Evolutionary conservation across 2,329 filamentous ascomycete species (phyloP), one percentile per base, ranked within the genome.

Genomic region (Colletotrichum plurivorum): DNA sequence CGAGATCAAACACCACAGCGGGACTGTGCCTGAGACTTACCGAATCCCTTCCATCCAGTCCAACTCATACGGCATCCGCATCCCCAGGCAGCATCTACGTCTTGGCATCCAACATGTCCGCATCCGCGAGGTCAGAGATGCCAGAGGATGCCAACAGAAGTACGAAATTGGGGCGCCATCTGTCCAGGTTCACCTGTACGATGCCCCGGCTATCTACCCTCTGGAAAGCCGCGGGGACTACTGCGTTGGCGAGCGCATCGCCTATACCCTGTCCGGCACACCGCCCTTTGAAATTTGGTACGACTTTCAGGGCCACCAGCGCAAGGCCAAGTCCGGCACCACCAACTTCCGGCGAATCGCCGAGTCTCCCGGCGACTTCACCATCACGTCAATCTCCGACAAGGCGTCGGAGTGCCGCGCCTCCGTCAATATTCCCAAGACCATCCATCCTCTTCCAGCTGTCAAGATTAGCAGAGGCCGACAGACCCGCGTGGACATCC

Each of bases 201-300:
- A 98, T 75, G 94, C 96, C 0, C 96, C 96, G 1, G 93, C 93
- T 7, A 97, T 98, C 74, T 93, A 95, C 67, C 90, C 95, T 3
- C 87, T 97, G 43, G 95, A 98, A 76, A 90, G 93, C 25, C 91
- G 93, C 70, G 87, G 87, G 16, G 94, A 99, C 82, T 98, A 95
- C 82, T 99, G 96, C 80, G 95, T 99, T 12, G 96, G 97, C 72
- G 96, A 99, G 79, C 92, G 95, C 62, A 92, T 99, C 72, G 93
- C 93, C 4, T 99, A 97, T 82, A 94, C 94, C 0, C 89, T 99
- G 6, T 94, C 94, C 1, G 97, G 96, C 52, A 93, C 93, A 63
- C 91, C 94, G 18, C 97, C 97, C 0, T 99, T 99, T 79, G 94
- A 95, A 52, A 92, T 99, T 52, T 92, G 92, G 79, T 99, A 99